Evolutionary conservation across 345 rosid genomes (phyloP), one percentile per base, ranked within the genome.

Genomic region (Arabis alpina): DNA sequence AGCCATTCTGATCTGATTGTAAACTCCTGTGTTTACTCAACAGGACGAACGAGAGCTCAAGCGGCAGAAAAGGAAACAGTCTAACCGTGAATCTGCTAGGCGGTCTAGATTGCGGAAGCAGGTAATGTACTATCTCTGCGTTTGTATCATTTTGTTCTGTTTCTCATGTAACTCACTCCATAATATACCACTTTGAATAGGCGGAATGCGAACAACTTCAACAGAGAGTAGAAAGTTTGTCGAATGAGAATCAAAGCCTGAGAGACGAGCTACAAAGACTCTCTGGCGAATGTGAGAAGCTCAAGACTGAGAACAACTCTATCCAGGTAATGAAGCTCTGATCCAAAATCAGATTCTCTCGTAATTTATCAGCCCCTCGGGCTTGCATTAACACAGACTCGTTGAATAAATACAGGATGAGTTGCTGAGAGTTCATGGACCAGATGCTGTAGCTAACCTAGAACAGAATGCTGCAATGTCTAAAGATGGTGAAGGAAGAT

Each of bases 71-170:
- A 83, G 99, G 80, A 95, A 95, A 85, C 99, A 92, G 64, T 95
- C 99, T 43, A 95, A 95, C 65, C 78, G 99, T 73, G 98, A 95
- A 79, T 95, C 99, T 0, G 99, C 99, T 2, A 84, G 98, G 74
- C 84, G 99, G 68, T 94, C 99, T 49, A 88, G 99, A 82, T 75
- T 91, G 78, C 91, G 99, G 7, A 94, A 94, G 81, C 99, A 94
- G 97, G 99, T 91, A 79, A 15, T 30, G 30, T 27, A 12, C 28
- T 36, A 25, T n/a, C 8, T 40, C 15, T 40, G 7, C 54, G 32
- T 54, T 24, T 28, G 39, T 32, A 50, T 43, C 47, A 32, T n/a
- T 44, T 11, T 11, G n/a, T 34, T 54, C 15, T 43, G 32, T 36
- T 52, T 66, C 67, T 70, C 16, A 27, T 48, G 47, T 32, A 30